phyloP scores from a whole-genome alignment of 2,329 filamentous ascomycete genomes.

The Verruconis gallopava region DNA sequence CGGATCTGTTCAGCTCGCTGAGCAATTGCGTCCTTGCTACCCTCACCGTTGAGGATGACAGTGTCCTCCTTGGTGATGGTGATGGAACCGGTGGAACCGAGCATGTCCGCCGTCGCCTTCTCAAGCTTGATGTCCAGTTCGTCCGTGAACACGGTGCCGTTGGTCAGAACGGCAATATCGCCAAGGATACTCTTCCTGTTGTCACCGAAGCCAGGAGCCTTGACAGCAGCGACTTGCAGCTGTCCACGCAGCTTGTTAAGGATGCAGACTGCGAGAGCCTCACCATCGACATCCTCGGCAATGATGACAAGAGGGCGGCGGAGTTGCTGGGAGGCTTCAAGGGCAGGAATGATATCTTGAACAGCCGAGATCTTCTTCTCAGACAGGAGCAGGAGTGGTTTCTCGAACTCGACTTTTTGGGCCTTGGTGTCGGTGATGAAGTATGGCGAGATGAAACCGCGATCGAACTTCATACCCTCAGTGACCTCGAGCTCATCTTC shows the following conservation, averaged over 20 bases:
- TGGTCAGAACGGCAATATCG: constrained; percentile 89
- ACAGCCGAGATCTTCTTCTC: constrained; percentile 99
- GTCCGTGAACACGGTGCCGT: constrained; percentile 93
- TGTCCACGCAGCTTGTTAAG: constrained; percentile 99
- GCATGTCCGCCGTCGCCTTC: constrained; percentile 91
- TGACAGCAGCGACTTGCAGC: constrained; percentile 95
- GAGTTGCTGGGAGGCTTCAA: constrained; percentile 91
- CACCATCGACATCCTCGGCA: constrained; percentile 96
- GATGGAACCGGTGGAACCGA: constrained; percentile 93
- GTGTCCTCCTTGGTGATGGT: constrained; percentile 99
- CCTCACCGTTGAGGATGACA: constrained; percentile 94
- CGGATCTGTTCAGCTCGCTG: constrained; percentile 99
- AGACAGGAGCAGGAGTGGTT: constrained; percentile 93
- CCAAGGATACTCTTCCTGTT: constrained; percentile 99
- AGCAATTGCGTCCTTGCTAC: constrained; percentile 81
- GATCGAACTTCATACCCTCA: constrained; percentile 99
- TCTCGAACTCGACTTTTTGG: constrained; percentile 99
- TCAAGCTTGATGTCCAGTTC: constrained; percentile 99
- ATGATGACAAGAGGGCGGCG: constrained; percentile 96
- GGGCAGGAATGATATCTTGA: constrained; percentile 95
- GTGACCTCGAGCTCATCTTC: constrained; percentile 97
- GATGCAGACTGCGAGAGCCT: constrained; percentile 97
- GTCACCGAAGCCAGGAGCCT: constrained; percentile 98
- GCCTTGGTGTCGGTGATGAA: constrained; percentile 99
- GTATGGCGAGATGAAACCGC: constrained; percentile 96